Base-by-base conservation (phyloP, 352 stramenopile genomes). In the Phytophthora foliorum region DNA sequence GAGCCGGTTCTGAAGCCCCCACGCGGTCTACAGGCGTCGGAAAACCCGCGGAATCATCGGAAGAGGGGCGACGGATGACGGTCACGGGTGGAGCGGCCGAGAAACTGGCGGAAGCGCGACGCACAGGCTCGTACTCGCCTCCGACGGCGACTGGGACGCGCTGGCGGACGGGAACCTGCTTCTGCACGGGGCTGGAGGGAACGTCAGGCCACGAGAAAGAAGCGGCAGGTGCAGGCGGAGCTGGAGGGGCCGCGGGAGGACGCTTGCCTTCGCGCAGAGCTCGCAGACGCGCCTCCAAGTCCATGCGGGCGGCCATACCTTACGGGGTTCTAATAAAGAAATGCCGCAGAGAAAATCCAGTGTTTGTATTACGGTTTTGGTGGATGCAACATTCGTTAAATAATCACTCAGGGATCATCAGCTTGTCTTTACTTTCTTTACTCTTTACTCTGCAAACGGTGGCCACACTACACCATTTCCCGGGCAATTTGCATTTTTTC, bases 241-340 rank as follows among this genome's bases (percentile, higher is more conserved):
- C 17, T 34, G 63, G 59, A 8, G 53, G 22, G 6, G 53, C 11
- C 4, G 24, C 21, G 7, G 25, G 21, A 41, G 27, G 44, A 21
- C 68, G 66, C 52, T 78, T 81, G 21, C 72, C 57, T 17, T 77
- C 69, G 10, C 84, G 82, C 39, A 92, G 46, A 14, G 82, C 82
- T 32, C 75, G 80, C 58, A 92, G 62, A 53, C 82, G 77, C 54
- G 82, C 84, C 65, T 92, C 82, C 38, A 92, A 67, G 68, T 91
- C 82, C 48, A 87, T 56, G 8, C 78, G 78, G 10, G 21, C 57
- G 4, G 60, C 57, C 64, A 77, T 78, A 16, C 11, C n/a, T 14
- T 52, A n/a, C n/a, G n/a, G 13, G 36, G 19, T 42, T 29, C 6
- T 31, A 14, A 25, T 32, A 22, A 22, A 52, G 36, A 46, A 36